Evolutionary conservation across 2,329 filamentous ascomycete genomes (phyloP), one percentile per base, ranked within the genome.

Genomic region (Harringtonia lauricola): DNA sequence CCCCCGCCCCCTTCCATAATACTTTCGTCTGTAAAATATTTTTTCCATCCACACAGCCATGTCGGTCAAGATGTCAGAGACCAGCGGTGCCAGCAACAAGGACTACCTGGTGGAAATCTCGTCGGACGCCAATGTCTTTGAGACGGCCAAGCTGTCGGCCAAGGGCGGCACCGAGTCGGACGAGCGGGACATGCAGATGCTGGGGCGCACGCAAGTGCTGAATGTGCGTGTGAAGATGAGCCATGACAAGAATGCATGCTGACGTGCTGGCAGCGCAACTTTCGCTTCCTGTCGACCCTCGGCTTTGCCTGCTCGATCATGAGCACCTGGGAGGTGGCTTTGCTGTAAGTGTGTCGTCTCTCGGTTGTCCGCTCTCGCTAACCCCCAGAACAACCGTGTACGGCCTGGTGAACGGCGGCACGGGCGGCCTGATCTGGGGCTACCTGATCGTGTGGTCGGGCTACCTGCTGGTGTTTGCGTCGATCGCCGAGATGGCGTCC

Each of bases 251-350:
- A n/a, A n/a, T n/a, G n/a, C n/a, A n/a, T n/a, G n/a, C 29, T 40
- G 8, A 34, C 5, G 9, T 26, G n/a, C 18, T 15, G 10, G n/a
- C 28, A 69, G 61, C 57, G 70, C 44, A 70, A 68, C 53, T 74
- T 74, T 51, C 61, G 64, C 10, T 68, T 69, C 51, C 51, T 70
- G 43, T 66, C 67, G 4, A 73, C 71, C 26, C 59, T 74, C 13
- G 69, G 70, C 7, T 74, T 74, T 47, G 65, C 67, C n/a, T 69
- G 68, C 48, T 68, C 71, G 19, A 61, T 72, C 30, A 65, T 73
- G 51, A 66, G 67, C 39, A 74, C 72, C 0, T 77, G 72, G 73
- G 73, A 76, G 53, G 63, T 65, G 31, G 59, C 64, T 3, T 53
- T 71, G 31, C 59, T 66, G 46, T 62, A 49, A 50, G 53, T 42